Percentiles rank a stretch among this genome's conserved stretches.
Evolutionary conservation across 1,284 basidiomycete genomes (phyloP).

Genomic region (Ganoderma multipileum): DNA sequence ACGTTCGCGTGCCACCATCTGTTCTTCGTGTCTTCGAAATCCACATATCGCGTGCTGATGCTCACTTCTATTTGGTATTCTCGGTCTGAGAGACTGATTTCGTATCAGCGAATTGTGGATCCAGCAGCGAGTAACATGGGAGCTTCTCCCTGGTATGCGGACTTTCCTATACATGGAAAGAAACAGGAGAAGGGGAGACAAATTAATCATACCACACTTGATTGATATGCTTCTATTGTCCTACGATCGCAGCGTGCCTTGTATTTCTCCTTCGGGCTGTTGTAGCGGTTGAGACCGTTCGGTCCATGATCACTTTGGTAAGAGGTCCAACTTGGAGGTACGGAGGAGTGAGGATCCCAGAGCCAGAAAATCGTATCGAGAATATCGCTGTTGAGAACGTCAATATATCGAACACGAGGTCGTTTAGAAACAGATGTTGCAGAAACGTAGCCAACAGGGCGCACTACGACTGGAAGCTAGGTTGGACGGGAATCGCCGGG

Average conservation of each 20-base stretch:
- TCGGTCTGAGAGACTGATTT: background rate
- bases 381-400: background rate
- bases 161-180: background rate
- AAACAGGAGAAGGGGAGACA: background rate
- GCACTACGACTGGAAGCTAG: background rate
- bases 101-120: conserved; percentile 3
- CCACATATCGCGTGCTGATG: background rate
- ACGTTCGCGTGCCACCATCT: background rate
- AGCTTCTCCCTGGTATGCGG: background rate
- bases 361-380: background rate
- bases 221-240: background rate
- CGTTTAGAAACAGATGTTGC: background rate
- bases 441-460: background rate
- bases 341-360: background rate
- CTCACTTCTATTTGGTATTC: background rate
- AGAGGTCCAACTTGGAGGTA: background rate
- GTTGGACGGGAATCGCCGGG: background rate
- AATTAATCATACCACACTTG: conserved; percentile 4
- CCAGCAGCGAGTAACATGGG: background rate
- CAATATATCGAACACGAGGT: background rate
- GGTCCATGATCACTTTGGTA: background rate
- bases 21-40: background rate
- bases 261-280: background rate
- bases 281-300: background rate
- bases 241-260: background rate